phyloP scores from a whole-genome alignment of 495 filamentous ascomycete species.

The Neurospora sp. region DNA sequence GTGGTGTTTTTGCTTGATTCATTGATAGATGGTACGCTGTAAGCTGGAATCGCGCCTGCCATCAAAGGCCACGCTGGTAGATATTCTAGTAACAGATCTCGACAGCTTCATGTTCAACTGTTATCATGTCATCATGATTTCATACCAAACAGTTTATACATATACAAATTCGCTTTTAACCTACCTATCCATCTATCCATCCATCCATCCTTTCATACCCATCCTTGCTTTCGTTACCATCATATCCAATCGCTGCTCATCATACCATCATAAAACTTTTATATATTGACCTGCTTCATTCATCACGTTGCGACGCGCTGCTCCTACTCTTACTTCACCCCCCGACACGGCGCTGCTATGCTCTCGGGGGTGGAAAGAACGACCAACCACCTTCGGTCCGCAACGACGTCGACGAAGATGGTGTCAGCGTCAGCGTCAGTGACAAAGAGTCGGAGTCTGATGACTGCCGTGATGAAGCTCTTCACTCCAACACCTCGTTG shows the following conservation, averaged over 20 bases:
- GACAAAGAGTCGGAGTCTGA: not conserved
- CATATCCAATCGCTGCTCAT: not conserved
- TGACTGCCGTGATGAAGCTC: not conserved
- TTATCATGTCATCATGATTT: not conserved
- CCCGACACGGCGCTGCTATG: not conserved
- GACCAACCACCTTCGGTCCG: not conserved
- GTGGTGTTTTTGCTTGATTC: not conserved
- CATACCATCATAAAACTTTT: not conserved
- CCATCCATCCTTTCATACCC: not conserved
- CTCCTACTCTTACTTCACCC: not conserved
- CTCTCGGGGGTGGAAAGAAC: not conserved
- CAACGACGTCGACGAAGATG: not conserved
- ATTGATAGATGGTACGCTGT: not conserved
- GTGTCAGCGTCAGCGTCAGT: not conserved
- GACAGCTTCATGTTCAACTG: not conserved
- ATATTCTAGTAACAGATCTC: not conserved
- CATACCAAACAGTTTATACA: not conserved
- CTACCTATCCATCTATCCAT: not conserved
- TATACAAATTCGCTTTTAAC: not conserved
- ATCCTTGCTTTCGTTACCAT: not conserved
- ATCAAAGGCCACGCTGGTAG: not conserved
- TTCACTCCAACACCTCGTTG: conserved; percentile 10
- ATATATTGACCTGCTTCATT: not conserved
- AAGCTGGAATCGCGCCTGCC: not conserved
- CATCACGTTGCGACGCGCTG: not conserved